phyloP scores from a whole-genome alignment of 495 filamentous ascomycete genomes.

The Jackrogersella multiformis region DNA sequence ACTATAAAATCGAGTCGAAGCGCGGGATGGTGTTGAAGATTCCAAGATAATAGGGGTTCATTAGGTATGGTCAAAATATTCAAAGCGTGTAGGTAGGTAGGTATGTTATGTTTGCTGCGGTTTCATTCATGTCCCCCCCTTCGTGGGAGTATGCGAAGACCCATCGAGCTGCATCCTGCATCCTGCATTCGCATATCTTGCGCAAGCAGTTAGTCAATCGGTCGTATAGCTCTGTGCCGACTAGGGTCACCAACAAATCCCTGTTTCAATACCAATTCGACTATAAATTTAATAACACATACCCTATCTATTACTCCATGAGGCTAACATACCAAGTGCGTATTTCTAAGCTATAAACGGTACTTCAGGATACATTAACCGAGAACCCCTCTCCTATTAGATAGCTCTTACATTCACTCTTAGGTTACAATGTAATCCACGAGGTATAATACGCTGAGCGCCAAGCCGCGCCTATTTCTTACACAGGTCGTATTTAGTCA shows the following conservation, averaged over 20 bases:
- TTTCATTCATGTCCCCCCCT: constrained; percentile 17
- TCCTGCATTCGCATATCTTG: constrained; percentile 40
- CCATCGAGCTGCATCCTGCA: constrained; percentile 39
- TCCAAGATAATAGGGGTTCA: constrained; percentile 33
- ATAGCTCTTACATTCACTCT: background rate
- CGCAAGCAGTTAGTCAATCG: constrained; percentile 34
- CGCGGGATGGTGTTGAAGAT: constrained; percentile 16
- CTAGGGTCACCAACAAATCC: constrained; percentile 31
- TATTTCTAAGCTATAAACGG: background rate
- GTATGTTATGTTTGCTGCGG: constrained; percentile 22
- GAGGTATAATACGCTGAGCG: constrained; percentile 1
- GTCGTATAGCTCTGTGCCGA: constrained; percentile 28
- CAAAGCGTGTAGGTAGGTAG: background rate
- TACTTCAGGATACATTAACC: constrained; percentile 20
- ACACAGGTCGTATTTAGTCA: background rate
- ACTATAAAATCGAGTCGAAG: constrained; percentile 18
- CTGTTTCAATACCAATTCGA: constrained; percentile 6
- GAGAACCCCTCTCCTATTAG: background rate
- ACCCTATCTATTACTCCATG: constrained; percentile 15
- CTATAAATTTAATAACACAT: constrained; percentile 15
- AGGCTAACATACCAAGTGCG: constrained; percentile 27
- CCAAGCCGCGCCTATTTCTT: constrained; percentile 9
- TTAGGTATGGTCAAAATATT: constrained; percentile 13
- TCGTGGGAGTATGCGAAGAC: constrained; percentile 27
- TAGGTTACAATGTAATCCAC: background rate